Evolutionary conservation across 2,329 filamentous ascomycete genomes (phyloP).

Genomic region (Aspergillus clavatus): DNA sequence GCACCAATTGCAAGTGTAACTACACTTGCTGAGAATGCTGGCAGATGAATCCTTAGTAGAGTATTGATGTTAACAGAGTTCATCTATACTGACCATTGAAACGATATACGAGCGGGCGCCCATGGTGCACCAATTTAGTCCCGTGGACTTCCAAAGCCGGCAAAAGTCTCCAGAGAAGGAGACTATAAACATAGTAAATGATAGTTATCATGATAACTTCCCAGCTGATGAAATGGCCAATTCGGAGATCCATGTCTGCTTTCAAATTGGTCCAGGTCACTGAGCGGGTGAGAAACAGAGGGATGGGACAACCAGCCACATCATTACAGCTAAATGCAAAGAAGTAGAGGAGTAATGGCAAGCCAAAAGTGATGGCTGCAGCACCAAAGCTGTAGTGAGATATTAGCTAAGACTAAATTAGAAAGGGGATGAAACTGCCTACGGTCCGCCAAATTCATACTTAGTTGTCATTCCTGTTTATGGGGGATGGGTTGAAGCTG

Average conservation of each 20-base stretch:
- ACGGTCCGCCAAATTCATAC: slow-evolving; percentile 42
- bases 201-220: slow-evolving; percentile 61
- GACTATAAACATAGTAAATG: slow-evolving; percentile 69
- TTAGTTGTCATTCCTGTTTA: background rate
- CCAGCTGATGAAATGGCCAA: slow-evolving; percentile 57
- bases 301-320: slow-evolving; percentile 77
- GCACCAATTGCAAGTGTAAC: slow-evolving; percentile 62
- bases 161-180: slow-evolving; percentile 67
- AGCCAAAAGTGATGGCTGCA: slow-evolving; percentile 66
- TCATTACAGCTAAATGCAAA: slow-evolving; percentile 86
- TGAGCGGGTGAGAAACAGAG: slow-evolving; percentile 64
- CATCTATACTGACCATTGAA: slow-evolving; percentile 62
- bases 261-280: slow-evolving; percentile 67
- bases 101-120: slow-evolving; percentile 70
- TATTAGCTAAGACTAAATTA: background rate
- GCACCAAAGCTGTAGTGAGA: slow-evolving; percentile 60
- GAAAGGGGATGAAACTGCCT: slow-evolving; percentile 17
- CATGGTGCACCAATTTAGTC: slow-evolving; percentile 56
- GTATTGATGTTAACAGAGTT: background rate
- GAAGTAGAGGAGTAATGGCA: slow-evolving; percentile 71
- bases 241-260: slow-evolving; percentile 64
- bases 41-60: slow-evolving; percentile 1
- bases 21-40: slow-evolving; percentile 67
- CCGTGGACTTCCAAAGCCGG: slow-evolving; percentile 68
- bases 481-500: no score